Evolutionary conservation across 1,139 yeast species (phyloP), one percentile per base, ranked within the genome.

Genomic region (Candida tropicalis): DNA sequence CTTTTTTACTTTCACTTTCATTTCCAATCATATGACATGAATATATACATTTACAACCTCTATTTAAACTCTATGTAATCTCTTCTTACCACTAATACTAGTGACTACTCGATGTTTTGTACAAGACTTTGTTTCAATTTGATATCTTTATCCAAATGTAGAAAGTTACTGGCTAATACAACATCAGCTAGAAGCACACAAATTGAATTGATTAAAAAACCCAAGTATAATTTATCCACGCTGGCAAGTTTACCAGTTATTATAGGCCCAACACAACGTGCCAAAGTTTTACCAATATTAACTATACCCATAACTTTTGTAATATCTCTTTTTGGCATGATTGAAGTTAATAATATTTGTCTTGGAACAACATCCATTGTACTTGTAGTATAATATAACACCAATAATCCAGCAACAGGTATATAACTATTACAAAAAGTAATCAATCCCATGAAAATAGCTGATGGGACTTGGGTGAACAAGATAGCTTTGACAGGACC

Each of bases 291-390:
- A 20, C 87, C 90, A 29, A 89, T 83, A 56, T 89, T 89, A 4
- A 89, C 96, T 3, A 86, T 70, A 1, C 96, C 97, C 83, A 90
- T 77, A 2, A 86, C 93, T 53, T 75, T 78, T 4, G 95, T 82
- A 37, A 90, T 66, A 45, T 87, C 95, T 10, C 70, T 63, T 9
- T 77, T 73, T 12, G 75, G 75, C 42, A 90, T 81, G 15, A 88
- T 70, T 2, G 87, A 77, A 0, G 95, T 81, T 31, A 89, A 64
- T 35, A 90, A 68, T 4, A 89, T 80, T 61, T 89, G 96, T 42
- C 97, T 75, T 6, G 97, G 96, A 2, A 89, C 95, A 23, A 89
- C 96, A 59, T 90, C 97, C 93, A 89, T 88, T 0, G 90, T 79
- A 2, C 82, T 73, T 1, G 90, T 73, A 2, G 80, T 64, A 43